Evolutionary conservation across 306 rosid species (phyloP), one percentile per base, ranked within the genome.

Genomic region (Pterocarpus macrocarpus): DNA sequence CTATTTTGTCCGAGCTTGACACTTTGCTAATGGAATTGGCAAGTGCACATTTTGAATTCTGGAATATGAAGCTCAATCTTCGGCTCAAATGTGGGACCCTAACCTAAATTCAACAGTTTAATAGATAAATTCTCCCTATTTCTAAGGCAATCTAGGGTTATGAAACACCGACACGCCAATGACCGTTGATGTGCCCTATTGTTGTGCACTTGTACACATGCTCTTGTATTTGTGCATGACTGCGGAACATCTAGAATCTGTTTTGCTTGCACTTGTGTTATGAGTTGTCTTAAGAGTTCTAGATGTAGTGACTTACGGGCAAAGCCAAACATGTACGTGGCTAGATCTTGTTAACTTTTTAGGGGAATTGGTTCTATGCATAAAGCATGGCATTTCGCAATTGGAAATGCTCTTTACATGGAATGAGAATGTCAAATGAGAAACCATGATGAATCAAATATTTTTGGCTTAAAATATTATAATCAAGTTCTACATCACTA

Each of bases 21-120:
- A 57, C 36, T 58, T 80, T 75, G 81, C 8, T 55, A 36, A 55
- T 78, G 50, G 34, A 69, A 2, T 17, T 58, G 8, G 14, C 35
- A 28, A 7, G 64, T 8, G 35, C 35, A 58, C 66, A 61, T 11
- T 32, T 61, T 10, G 41, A 58, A 28, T 7, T 7, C 12, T 44
- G 13, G 8, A 47, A 11, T 12, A 13, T 8, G 8, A 32, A 28
- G 30, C 61, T 55, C 32, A 49, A 64, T 66, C 56, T 67, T 43
- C 17, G 11, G 17, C 36, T 43, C 56, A 28, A 17, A 17, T 65
- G 73, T 43, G 56, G 38, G 73, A 43, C 57, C 73, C 73, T 68
- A 68, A 43, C 57, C 4, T 43, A 67, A 67, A n/a, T 8, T 34
- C 43, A 63, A 22, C 36, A 41, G 8, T 11, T 66, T 66, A 15